Evolutionary conservation across 1,139 yeast species (phyloP), one percentile per base, ranked within the genome.

Genomic region (Zygoascus sp.): DNA sequence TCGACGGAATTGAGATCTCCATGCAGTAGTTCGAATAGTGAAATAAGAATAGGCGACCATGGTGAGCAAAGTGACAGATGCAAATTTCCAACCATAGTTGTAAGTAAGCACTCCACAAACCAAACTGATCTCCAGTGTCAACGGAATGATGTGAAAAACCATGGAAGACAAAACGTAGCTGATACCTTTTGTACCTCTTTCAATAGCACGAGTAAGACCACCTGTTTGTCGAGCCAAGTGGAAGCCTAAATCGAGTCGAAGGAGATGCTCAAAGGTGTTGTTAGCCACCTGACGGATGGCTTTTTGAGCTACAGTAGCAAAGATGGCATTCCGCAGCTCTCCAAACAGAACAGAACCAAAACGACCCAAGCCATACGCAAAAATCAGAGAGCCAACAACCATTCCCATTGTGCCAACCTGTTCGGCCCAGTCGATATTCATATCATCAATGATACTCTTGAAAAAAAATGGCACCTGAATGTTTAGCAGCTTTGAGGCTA

Each of bases 151-250:
- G 63, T 94, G 98, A 70, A 92, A 92, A 11, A 94, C 96, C 96
- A 92, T 86, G 2, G 98, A 96, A 35, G 87, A 81, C 46, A 92
- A 71, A 5, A 92, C 97, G 60, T 85, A 90, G 20, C 95, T 83
- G 46, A 92, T 92, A 67, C 99, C 98, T 58, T 92, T 92, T 1
- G 97, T 92, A 63, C 99, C 99, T 57, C 98, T 74, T 61, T 92
- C 99, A 59, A 92, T 92, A 1, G 98, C 97, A 52, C 98, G 73
- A 0, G 97, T 92, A 40, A 92, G 69, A 0, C 96, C 97, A 56
- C 99, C 99, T 0, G 98, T 94, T 64, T 94, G 97, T 57, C 90
- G 75, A 7, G 94, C 76, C 45, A 92, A 68, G 65, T 92, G 98
- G 75, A 92, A 92, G 16, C 89, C 87, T 45, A 90, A 70, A 66